These are phyloP conservation scores for Syncephalastrum sp. DNA, from an alignment of 371 early-diverging fungal species.

Conservation along the genomic window DNA sequence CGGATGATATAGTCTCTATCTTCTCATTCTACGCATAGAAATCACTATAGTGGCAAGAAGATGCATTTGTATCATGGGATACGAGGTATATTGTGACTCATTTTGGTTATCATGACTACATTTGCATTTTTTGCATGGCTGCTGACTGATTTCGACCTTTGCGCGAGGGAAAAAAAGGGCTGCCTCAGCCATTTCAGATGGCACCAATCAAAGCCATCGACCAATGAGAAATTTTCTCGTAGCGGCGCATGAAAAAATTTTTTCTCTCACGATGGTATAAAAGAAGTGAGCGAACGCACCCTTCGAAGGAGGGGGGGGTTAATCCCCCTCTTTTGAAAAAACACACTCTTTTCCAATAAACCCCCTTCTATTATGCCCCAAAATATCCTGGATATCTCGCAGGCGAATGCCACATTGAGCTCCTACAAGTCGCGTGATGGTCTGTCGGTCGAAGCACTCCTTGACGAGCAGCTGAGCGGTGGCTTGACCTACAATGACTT, in stretches of 20 bases:
- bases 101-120: not conserved
- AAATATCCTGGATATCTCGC: conserved; percentile 41
- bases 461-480: conserved; percentile 72
- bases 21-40: too few species aligned
- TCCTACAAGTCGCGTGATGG: conserved; percentile 67
- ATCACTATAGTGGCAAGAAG: too few species aligned
- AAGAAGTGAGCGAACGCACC: conserved; percentile 10
- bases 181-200: too few species aligned
- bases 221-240: too few species aligned
- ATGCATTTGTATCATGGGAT: too few species aligned
- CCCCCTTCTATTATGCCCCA: conserved; percentile 14
- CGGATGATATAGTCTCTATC: too few species aligned
- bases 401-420: conserved; percentile 41
- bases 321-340: conserved; percentile 18
- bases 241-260: conserved; percentile 4
- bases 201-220: too few species aligned
- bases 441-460: conserved; percentile 69
- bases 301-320: conserved; percentile 27
- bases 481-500: conserved; percentile 98
- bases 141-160: too few species aligned
- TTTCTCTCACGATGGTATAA: conserved; percentile 17
- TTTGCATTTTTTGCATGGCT: not conserved
- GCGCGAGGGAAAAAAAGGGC: not conserved
- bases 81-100: too few species aligned
- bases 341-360: conserved; percentile 16